Base-by-base conservation (phyloP, 2,329 filamentous ascomycete species). In the Penicillium corylophilum region DNA sequence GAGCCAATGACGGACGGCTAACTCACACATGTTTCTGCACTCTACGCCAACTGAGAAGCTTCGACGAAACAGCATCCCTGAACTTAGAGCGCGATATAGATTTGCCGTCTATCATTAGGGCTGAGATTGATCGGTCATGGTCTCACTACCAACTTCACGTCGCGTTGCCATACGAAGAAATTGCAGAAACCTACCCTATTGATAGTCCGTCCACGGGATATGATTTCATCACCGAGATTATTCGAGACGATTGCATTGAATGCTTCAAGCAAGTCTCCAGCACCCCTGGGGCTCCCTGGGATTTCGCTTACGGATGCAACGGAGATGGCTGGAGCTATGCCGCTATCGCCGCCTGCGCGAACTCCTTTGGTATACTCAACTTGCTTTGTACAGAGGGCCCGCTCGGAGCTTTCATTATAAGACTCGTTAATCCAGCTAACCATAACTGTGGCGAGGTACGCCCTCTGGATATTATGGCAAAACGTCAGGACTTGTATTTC, bases 261-360 rank as follows among this genome's bases (percentile, higher is more conserved):
- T 62, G 60, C 31, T 58, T 55, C 16, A 40, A 55, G 1, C 46
- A 42, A 13, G 42, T 60, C 4, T 39, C 52, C 6, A 29, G 15
- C 10, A 28, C 10, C 26, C 15, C 23, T 15, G 23, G 10, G n/a
- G 15, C 42, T 31, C 45, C 31, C 8, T 20, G 29, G 3, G 10
- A 42, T 4, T 8, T 36, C 22, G 26, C 33, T 10, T 28, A 24
- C 38, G 46, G 51, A 18, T 53, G 46, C 26, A 62, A 61, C 23
- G 26, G 53, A 28, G 28, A 28, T 7, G 58, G 58, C 13, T 60
- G 58, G 60, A 44, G 38, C 5, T 60, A 54, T 29, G 23, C 50
- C 10, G 29, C 56, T 36, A 44, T 61, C 15, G 53, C 53, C 13
- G 12, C 45, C 2, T 28, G 16, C 12, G 35, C 33, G 5, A 22